Percentiles rank a stretch among this genome's conserved stretches.
Conservation (phyloP, 805 yeast genomes). For the Nakazawaea ishiwadae region DNA sequence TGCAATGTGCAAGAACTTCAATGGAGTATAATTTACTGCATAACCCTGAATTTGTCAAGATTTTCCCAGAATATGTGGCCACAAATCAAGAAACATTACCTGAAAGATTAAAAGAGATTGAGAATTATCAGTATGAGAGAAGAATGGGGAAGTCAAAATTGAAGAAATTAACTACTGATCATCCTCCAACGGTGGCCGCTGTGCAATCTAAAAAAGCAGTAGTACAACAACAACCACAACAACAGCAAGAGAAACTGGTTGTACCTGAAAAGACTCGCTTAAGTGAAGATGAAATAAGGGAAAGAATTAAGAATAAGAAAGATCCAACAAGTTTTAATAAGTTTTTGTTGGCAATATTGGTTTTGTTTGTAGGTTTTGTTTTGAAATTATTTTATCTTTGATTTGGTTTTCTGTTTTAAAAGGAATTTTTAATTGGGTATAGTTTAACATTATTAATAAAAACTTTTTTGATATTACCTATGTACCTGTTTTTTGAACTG, state of each 20-base stretch:
- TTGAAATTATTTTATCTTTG: background rate
- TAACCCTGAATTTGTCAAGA: slow-evolving; percentile 50
- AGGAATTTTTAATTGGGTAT: no score
- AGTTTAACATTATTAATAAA: no score
- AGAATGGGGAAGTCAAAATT: background rate
- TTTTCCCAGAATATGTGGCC: slow-evolving; percentile 66
- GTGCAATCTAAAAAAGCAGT: background rate
- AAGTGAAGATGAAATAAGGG: slow-evolving; percentile 68
- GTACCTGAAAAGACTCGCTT: no score
- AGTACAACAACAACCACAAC: background rate
- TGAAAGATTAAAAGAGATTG: slow-evolving; percentile 7
- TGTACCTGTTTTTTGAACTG: no score
- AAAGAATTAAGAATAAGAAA: slow-evolving; percentile 15
- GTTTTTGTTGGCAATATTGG: slow-evolving; percentile 16
- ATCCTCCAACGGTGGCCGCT: background rate
- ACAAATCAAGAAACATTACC: slow-evolving; percentile 27
- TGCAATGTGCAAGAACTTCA: slow-evolving; percentile 53
- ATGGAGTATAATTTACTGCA: slow-evolving; percentile 52
- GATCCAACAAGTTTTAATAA: slow-evolving; percentile 6
- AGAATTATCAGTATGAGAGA: slow-evolving; percentile 4
- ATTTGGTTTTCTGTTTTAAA: background rate
- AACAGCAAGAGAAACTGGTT: no score
- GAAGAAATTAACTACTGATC: background rate
- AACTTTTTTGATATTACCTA: no score
- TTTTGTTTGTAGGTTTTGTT: background rate